These are phyloP conservation scores for Fraxinus baroniana DNA, from an alignment of 305 asterid genomes.

Conservation along the genomic window DNA sequence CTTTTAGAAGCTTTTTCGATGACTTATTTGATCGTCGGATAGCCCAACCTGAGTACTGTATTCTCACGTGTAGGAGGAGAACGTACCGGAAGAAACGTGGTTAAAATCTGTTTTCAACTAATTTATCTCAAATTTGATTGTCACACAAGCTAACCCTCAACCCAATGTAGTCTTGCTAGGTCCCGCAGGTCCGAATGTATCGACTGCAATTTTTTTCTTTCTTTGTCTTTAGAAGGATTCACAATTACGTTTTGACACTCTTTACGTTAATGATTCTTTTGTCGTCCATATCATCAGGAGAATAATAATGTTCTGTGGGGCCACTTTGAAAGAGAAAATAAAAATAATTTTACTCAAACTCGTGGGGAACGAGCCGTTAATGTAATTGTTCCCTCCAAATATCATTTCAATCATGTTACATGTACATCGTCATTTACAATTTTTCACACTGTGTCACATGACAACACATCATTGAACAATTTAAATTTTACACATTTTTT, in stretches of 20 bases:
- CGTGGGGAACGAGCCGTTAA: background rate
- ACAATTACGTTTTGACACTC: background rate
- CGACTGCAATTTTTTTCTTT: background rate
- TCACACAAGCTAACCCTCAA: background rate
- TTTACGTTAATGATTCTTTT: background rate
- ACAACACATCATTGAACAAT: too few relatives aligned
- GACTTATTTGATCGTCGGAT: too few relatives aligned
- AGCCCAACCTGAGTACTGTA: too few relatives aligned
- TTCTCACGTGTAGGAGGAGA: background rate
- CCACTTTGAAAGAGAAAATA: background rate
- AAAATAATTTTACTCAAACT: background rate
- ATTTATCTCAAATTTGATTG: background rate
- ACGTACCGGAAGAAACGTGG: background rate
- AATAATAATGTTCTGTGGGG: background rate
- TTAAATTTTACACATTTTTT: too few relatives aligned
- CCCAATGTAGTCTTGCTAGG: background rate
- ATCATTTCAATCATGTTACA: too few relatives aligned
- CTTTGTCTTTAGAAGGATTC: background rate
- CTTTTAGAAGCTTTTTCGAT: too few relatives aligned
- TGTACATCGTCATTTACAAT: too few relatives aligned
- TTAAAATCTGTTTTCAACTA: too few relatives aligned
- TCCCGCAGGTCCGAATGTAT: background rate
- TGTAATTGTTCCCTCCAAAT: background rate
- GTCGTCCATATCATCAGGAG: background rate
- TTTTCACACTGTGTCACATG: too few relatives aligned